phyloP scores from a whole-genome alignment of 2,329 filamentous ascomycete genomes.

The Hypomyces rosellus region DNA sequence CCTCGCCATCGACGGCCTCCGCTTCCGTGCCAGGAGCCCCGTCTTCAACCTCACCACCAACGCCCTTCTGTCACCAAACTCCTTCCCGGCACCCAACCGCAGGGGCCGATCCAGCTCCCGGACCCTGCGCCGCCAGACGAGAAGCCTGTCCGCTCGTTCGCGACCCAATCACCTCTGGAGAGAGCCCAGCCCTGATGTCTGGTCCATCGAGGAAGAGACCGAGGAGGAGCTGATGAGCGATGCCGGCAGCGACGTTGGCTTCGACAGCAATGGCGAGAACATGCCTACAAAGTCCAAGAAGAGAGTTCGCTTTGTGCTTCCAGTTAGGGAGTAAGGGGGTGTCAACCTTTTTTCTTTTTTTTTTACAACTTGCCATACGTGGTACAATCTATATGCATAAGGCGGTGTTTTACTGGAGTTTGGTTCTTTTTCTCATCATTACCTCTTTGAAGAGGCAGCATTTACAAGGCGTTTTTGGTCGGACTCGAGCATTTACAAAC shows the following conservation, averaged over 20 bases:
- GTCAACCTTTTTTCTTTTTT: neutral
- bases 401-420: constrained; percentile 13
- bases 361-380: neutral
- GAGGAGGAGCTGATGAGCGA: constrained; percentile 43
- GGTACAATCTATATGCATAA: constrained; percentile 17
- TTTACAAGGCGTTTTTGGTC: neutral
- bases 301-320: constrained; percentile 51
- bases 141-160: constrained; percentile 25
- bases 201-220: constrained; percentile 54
- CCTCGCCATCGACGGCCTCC: constrained; percentile 32
- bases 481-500: too few species aligned
- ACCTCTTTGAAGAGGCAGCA: neutral
- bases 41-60: constrained; percentile 25
- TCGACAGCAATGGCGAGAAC: constrained; percentile 21
- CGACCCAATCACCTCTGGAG: constrained; percentile 44
- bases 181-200: constrained; percentile 53
- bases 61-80: constrained; percentile 21
- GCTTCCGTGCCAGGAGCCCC: constrained; percentile 25
- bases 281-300: constrained; percentile 46
- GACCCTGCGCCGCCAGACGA: constrained; percentile 21
- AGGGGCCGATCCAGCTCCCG: constrained; percentile 24
- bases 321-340: constrained; percentile 31
- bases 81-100: constrained; percentile 5
- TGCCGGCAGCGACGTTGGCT: constrained; percentile 25
- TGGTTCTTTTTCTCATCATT: neutral